Conservation (phyloP, 1,284 basidiomycete genomes). For the Trametes sp. region DNA sequence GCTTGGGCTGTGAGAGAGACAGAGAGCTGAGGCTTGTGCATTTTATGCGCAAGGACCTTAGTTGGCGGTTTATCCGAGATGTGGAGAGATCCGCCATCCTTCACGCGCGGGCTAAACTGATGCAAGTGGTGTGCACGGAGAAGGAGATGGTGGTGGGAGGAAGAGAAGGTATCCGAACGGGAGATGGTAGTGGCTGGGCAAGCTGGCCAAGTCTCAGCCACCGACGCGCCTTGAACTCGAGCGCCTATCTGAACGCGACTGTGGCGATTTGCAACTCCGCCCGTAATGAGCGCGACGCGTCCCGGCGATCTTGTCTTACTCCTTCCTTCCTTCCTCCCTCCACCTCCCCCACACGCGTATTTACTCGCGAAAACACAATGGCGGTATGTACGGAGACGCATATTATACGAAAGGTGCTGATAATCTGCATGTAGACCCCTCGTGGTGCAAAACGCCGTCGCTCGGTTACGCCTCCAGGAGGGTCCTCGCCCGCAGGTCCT, state of each 20-base stretch:
- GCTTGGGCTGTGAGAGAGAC: constrained; percentile 29
- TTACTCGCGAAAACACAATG: constrained; percentile 6
- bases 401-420: too few species aligned
- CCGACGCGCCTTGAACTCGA: constrained; percentile 18
- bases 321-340: constrained; percentile 12
- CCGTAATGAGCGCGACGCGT: constrained; percentile 39
- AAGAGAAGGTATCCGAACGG: constrained; percentile 4
- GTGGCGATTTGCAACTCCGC: constrained; percentile 39
- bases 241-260: constrained; percentile 31
- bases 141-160: not conserved
- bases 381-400: constrained; percentile 11
- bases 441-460: constrained; percentile 67
- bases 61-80: constrained; percentile 57
- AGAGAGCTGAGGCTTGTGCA: constrained; percentile 50
- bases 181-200: constrained; percentile 2
- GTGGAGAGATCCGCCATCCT: constrained; percentile 43
- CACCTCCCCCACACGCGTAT: not conserved
- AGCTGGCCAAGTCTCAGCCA: constrained; percentile 7
- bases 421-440: constrained; percentile 28
- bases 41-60: constrained; percentile 62
- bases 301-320: constrained; percentile 23
- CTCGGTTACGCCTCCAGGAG: constrained; percentile 60
- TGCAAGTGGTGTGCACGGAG: not conserved
- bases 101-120: not conserved
- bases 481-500: constrained; percentile 62